These are phyloP conservation scores for Isabelozyma pseudorhagii DNA, from an alignment of 805 yeast genomes.

Conservation along the genomic window DNA sequence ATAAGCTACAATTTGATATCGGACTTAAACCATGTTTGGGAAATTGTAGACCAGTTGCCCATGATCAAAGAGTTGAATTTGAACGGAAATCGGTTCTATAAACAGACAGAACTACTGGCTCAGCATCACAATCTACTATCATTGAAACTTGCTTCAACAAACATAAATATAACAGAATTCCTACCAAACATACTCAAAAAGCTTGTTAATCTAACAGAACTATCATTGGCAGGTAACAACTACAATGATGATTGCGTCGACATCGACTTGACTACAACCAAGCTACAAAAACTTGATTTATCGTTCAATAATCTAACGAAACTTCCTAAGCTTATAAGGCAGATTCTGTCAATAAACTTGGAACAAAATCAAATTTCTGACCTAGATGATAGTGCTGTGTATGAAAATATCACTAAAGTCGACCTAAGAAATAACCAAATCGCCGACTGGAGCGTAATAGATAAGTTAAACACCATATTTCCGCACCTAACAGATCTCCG, in stretches of 20 bases:
- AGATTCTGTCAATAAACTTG: constrained; percentile 25
- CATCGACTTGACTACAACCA: constrained; percentile 4
- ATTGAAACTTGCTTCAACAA: constrained; percentile 26
- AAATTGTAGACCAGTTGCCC: constrained; percentile 34
- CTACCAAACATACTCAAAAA: constrained; percentile 12
- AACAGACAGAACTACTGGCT: not conserved
- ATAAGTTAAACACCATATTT: constrained; percentile 23
- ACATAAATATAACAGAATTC: constrained; percentile 13
- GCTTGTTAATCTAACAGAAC: constrained; percentile 36
- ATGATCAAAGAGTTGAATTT: constrained; percentile 42
- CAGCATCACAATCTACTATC: constrained; percentile 9
- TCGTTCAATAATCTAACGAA: constrained; percentile 40
- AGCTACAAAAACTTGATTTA: constrained; percentile 17
- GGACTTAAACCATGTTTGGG: constrained; percentile 35
- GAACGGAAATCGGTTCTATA: constrained; percentile 50
- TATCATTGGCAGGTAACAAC: constrained; percentile 34
- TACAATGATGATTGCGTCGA: constrained; percentile 15
- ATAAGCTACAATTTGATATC: constrained; percentile 57
- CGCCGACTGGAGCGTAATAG: constrained; percentile 46
- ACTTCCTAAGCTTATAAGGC: constrained; percentile 21
- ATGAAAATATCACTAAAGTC: constrained; percentile 16
- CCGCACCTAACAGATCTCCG: constrained; percentile 46
- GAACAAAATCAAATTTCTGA: constrained; percentile 32
- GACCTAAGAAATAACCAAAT: constrained; percentile 55
- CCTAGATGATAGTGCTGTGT: not conserved